Evolutionary conservation across 495 filamentous ascomycete species (phyloP), one percentile per base, ranked within the genome.

Genomic region (Talaromyces nanjingensis): DNA sequence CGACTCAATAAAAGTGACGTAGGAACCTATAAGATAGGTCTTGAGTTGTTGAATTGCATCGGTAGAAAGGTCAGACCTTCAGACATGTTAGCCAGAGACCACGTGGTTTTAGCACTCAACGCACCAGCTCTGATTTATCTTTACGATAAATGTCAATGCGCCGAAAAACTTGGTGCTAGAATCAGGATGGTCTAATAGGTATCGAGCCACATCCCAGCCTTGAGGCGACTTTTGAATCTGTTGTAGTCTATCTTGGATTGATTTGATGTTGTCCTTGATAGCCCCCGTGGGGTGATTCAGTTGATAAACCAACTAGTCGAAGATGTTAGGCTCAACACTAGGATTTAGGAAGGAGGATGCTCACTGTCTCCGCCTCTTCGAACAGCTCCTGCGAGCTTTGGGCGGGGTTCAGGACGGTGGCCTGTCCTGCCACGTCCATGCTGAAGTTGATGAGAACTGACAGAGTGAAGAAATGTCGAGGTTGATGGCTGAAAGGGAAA

Each of bases 111-210:
- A 3, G 11, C 60, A 22, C 12, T 33, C 33, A 9, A 67, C 75
- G 59, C 76, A 90, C 90, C 84, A 90, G 71, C 93, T 89, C 37
- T 84, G 83, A 67, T 97, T 97, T 58, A 97, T 80, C 76, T 97
- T 97, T 56, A 97, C 87, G 16, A 88, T 94, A 68, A 96, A 91
- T 0, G 93, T 97, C 65, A 96, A 80, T 33, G 93, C 94, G n/a
- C 90, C 94, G 72, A 92, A 97, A 78, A 97, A 98, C 47, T 89
- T 86, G 68, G 92, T 85, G 59, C 92, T 85, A 31, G 87, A 82
- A 67, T 87, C 84, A 2, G 82, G 76, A 65, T 81, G 85, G 33
- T 76, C 70, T 20, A 96, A 76, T 12, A 98, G 81, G 18, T 81
- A 82, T 69, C 92, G 84, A 8, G 91, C 92, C 16, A 98, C 79